Percentiles rank a stretch among this genome's conserved stretches.
These are phyloP conservation scores for Fraxinus greggii DNA, from an alignment of 305 asterid species.

Conservation along the genomic window DNA sequence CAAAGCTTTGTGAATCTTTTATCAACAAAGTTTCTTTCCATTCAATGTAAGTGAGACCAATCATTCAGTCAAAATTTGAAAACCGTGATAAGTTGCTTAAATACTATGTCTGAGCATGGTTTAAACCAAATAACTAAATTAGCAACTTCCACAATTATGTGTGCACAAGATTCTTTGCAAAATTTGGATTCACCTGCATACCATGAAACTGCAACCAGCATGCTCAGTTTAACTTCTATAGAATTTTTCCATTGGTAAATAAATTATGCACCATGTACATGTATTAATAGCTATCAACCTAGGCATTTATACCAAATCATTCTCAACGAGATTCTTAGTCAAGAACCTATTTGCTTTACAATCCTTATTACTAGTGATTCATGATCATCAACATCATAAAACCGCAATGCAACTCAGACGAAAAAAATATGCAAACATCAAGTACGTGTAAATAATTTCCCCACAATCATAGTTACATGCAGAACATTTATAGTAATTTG, in stretches of 20 bases:
- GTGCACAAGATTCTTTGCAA: background rate
- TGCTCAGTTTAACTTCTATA: background rate
- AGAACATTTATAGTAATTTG: background rate
- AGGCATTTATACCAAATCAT: background rate
- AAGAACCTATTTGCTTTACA: background rate
- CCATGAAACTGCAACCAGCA: background rate
- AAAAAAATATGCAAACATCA: background rate
- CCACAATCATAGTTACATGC: background rate
- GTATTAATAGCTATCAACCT: background rate
- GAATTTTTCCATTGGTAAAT: background rate
- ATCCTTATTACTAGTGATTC: background rate
- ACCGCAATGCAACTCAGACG: background rate
- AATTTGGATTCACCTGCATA: background rate
- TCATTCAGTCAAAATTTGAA: background rate
- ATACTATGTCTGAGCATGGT: no score
- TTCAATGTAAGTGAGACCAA: background rate
- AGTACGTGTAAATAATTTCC: no score
- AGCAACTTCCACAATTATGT: no score
- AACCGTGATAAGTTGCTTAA: background rate
- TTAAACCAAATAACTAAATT: no score
- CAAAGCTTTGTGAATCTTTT: background rate
- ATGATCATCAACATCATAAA: background rate
- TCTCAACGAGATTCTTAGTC: background rate
- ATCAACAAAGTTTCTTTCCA: background rate
- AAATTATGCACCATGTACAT: background rate